Evolutionary conservation across 2,329 filamentous ascomycete genomes (phyloP).

Genomic region (Aspergillus pseudoterreus): DNA sequence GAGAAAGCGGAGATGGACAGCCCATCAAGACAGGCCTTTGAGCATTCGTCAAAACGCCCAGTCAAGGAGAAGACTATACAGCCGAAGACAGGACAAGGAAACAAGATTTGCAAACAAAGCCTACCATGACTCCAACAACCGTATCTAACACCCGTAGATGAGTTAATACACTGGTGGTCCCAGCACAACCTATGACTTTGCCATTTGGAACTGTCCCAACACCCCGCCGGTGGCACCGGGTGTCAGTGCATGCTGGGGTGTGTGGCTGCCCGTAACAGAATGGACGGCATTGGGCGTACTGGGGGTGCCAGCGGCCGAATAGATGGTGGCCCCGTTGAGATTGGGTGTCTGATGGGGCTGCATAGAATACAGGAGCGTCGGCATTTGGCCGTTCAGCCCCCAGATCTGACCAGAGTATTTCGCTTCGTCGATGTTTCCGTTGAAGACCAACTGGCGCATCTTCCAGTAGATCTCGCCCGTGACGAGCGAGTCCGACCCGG

Average conservation of each 20-base stretch:
- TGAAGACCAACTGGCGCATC: slow-evolving; percentile 83
- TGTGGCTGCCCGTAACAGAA: slow-evolving; percentile 42
- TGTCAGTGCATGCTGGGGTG: slow-evolving; percentile 62
- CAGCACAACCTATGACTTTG: slow-evolving; percentile 23
- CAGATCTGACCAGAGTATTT: slow-evolving; percentile 87
- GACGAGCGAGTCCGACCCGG: slow-evolving; percentile 87
- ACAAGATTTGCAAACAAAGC: slow-evolving; percentile 8
- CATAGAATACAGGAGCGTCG: slow-evolving; percentile 45
- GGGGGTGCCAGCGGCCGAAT: slow-evolving; percentile 51
- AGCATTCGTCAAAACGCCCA: too few species aligned
- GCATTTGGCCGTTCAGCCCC: slow-evolving; percentile 75
- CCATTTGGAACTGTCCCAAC: slow-evolving; percentile 64
- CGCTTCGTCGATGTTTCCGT: slow-evolving; percentile 70
- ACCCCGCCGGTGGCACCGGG: slow-evolving; percentile 71
- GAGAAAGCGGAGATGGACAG: slow-evolving; percentile 2
- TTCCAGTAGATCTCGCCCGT: slow-evolving; percentile 95
- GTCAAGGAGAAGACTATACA: slow-evolving; percentile 14
- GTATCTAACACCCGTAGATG: slow-evolving; percentile 10
- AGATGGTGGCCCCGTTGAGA: slow-evolving; percentile 53
- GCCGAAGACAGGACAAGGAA: slow-evolving; percentile 1
- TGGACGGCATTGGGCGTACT: slow-evolving; percentile 65
- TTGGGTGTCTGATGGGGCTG: slow-evolving; percentile 50
- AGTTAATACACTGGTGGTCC: background rate
- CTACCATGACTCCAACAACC: slow-evolving; percentile 11
- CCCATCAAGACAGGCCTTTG: background rate